phyloP scores from a whole-genome alignment of 2,329 filamentous ascomycete species.

The Apiospora malaysiana region DNA sequence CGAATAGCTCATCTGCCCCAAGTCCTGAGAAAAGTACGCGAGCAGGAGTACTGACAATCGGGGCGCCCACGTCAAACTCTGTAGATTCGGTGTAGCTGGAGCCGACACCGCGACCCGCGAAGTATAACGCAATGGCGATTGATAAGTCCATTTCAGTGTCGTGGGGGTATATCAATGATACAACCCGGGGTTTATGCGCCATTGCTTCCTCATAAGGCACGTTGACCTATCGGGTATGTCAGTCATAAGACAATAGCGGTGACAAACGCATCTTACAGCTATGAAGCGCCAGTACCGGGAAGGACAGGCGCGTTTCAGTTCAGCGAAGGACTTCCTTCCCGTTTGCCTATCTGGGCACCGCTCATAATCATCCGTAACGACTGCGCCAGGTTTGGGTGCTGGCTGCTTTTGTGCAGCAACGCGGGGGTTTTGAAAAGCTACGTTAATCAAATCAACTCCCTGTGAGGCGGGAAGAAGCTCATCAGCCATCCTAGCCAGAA shows the following conservation, averaged over 20 bases:
- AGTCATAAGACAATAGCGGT: neutral
- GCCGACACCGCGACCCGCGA: constrained; percentile 80
- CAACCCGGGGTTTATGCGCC: constrained; percentile 70
- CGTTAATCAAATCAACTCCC: constrained; percentile 87
- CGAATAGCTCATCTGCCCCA: constrained; percentile 95
- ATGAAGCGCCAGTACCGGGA: constrained; percentile 82
- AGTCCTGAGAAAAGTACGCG: constrained; percentile 89
- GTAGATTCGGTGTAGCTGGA: constrained; percentile 43
- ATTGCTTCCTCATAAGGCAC: constrained; percentile 79
- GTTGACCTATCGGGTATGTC: constrained; percentile 62
- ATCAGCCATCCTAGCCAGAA: constrained; percentile 81
- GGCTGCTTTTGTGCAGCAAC: constrained; percentile 63
- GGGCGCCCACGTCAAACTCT: constrained; percentile 32
- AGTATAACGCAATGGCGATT: constrained; percentile 92
- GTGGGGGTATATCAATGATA: constrained; percentile 85
- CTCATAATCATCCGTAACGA: constrained; percentile 65
- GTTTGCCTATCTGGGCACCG: constrained; percentile 90
- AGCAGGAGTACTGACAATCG: constrained; percentile 63
- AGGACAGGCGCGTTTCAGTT: constrained; percentile 74
- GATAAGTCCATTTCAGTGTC: constrained; percentile 99
- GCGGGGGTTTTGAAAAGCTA: constrained; percentile 94
- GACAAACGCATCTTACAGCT: constrained; percentile 54
- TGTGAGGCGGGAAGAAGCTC: constrained; percentile 73
- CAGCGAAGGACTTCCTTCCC: constrained; percentile 78
- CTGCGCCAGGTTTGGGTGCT: constrained; percentile 30